Percentiles rank a stretch among this genome's conserved stretches.
phyloP scores from a whole-genome alignment of 306 rosid species.

The Glycine soja region DNA sequence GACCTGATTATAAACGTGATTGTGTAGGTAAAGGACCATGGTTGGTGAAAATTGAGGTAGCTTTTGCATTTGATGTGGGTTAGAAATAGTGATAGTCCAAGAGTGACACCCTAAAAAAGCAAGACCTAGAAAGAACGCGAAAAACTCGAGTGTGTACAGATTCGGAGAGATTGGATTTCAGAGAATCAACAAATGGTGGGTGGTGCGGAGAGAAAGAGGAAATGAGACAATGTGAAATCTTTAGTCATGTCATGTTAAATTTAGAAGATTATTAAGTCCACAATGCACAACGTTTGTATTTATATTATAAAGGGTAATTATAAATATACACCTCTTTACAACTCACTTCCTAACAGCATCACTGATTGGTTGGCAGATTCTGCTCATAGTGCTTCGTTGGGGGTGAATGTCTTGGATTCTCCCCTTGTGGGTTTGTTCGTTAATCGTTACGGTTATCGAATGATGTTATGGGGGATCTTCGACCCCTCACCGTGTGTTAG shows the following conservation, averaged over 20 bases:
- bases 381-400: no score
- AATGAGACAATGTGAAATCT: neutral
- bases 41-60: neutral
- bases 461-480: no score
- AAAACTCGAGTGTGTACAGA: neutral
- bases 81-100: neutral
- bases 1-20: slow-evolving; percentile 9
- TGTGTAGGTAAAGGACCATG: neutral
- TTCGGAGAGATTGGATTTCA: neutral
- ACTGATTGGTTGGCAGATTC: no score
- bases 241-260: neutral
- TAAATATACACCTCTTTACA: no score
- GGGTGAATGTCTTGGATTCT: no score
- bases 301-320: neutral
- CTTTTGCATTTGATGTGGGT: neutral
- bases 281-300: neutral
- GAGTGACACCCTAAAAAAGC: neutral
- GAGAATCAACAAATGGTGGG: neutral
- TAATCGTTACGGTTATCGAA: no score
- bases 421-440: no score
- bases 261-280: neutral
- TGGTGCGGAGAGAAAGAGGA: neutral
- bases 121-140: neutral
- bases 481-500: no score
- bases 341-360: no score